Base-by-base conservation (phyloP, 805 yeast species). In the Candida argentea region DNA sequence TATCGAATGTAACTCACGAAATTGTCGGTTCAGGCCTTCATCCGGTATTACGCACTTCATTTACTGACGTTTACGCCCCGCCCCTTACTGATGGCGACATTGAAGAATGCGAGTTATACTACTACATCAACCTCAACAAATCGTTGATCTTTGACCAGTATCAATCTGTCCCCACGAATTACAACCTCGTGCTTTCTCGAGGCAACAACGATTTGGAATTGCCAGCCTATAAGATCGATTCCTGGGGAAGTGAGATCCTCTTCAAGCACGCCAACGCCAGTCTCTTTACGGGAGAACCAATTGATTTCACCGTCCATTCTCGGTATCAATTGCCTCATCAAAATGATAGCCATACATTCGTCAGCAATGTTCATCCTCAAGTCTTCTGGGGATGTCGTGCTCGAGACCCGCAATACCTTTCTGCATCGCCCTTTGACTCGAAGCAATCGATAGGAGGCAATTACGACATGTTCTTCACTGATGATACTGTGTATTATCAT, bases 201-300 rank as follows among this genome's bases (percentile, higher is more conserved):
- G 68, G 68, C 1, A 37, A 48, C 6, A 32, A 37, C 10, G 59
- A 62, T 34, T 41, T 62, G 30, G 68, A 62, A 38, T 42, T 57
- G 8, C 67, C 68, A 0, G 63, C 42, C 23, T 62, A 61, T 36
- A 43, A 48, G 12, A 41, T 58, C 6, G 15, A 31, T 2, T 47
- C 47, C 27, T 61, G 67, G 67, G 68, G 68, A 0, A 54, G 44
- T 32, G 66, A 61, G 32, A 34, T 55, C 4, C 37, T 62, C 19
- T 31, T 59, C 25, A 57, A 54, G 31, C 37, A 50, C 23, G 37
- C 39, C 14, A 30, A 35, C 14, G 37, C 39, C 14, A 30, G 34
- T 12, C 19, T 16, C 12, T 14, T 23, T 7, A 24, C 37, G 2
- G 25, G 26, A 8, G 17, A 16, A 9, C 36, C 31, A 10, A 34